A percentile compares a stretch with the other conserved stretches of the same genome.
Conservation (phyloP, 805 yeast genomes). For the Babjeviella inositovora region DNA sequence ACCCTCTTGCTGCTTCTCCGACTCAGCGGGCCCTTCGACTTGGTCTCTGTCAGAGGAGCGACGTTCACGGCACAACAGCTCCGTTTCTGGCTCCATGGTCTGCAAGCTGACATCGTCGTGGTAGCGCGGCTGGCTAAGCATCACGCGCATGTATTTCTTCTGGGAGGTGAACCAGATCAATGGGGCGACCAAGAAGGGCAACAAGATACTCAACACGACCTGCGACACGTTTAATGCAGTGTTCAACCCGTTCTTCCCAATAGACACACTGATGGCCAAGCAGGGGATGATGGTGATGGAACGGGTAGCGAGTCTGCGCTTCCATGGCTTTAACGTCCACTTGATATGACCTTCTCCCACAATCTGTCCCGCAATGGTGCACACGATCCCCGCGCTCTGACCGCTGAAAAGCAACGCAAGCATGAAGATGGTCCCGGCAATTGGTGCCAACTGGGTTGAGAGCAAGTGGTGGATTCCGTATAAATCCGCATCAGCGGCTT, state of each 20-base stretch:
- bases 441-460: constrained; percentile 42
- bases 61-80: no score
- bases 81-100: neutral
- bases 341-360: constrained; percentile 82
- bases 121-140: constrained; percentile 1
- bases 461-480: constrained; percentile 61
- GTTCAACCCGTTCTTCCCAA: constrained; percentile 62
- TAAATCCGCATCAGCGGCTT: constrained; percentile 66
- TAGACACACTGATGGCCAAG: constrained; percentile 46
- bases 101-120: constrained; percentile 1
- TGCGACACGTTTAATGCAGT: constrained; percentile 74
- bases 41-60: no score
- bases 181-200: constrained; percentile 80
- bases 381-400: constrained; percentile 82
- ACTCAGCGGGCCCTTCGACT: no score
- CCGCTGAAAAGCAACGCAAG: constrained; percentile 75
- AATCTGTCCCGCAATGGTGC: constrained; percentile 88
- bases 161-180: constrained; percentile 67
- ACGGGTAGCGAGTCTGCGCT: constrained; percentile 65
- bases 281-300: constrained; percentile 73
- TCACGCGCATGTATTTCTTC: constrained; percentile 47
- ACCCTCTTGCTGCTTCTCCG: no score
- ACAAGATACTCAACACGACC: constrained; percentile 63
- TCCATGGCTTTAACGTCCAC: constrained; percentile 73
- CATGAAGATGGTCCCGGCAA: constrained; percentile 76